Conservation (phyloP, 2,329 filamentous ascomycete genomes). For the Phialophora macrospora region DNA sequence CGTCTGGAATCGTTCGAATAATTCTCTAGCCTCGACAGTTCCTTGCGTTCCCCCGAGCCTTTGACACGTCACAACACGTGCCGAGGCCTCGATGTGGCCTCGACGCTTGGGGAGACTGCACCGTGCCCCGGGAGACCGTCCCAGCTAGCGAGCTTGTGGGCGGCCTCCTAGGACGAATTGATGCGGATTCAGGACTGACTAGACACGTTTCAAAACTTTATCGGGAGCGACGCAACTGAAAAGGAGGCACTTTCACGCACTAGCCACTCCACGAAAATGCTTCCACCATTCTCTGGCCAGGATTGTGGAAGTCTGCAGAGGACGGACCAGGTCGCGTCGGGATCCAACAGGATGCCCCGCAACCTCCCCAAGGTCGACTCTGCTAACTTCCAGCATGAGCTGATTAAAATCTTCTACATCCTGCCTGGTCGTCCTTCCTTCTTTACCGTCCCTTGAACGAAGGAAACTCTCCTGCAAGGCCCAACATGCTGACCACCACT, state of each 20-base stretch:
- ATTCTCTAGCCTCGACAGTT: slow-evolving; percentile 14
- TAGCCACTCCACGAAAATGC: slow-evolving; percentile 4
- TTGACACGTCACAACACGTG: slow-evolving; percentile 13
- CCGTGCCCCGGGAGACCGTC: slow-evolving; percentile 4
- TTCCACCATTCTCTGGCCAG: not conserved
- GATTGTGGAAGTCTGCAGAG: not conserved
- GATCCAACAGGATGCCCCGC: slow-evolving; percentile 9
- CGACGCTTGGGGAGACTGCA: not conserved
- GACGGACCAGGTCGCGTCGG: not conserved
- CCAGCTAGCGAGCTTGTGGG: slow-evolving; percentile 11
- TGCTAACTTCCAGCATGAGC: not conserved
- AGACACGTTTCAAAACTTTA: slow-evolving; percentile 14
- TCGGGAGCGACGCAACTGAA: not conserved
- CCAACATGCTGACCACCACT: not conserved
- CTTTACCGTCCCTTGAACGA: slow-evolving; percentile 5
- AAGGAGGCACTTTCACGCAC: not conserved
- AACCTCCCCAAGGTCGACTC: slow-evolving; percentile 8
- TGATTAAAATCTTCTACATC: slow-evolving; percentile 7
- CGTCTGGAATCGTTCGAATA: not conserved
- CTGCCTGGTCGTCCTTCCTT: slow-evolving; percentile 1
- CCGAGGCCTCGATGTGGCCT: slow-evolving; percentile 14
- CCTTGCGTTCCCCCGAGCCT: not conserved
- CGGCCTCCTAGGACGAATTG: slow-evolving; percentile 4
- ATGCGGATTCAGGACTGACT: slow-evolving; percentile 4
- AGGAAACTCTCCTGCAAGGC: slow-evolving; percentile 4